Percentiles rank a stretch among this genome's conserved stretches.
Evolutionary conservation across 768 basidiomycete species (phyloP).

Genomic region (Podaxis sp.): DNA sequence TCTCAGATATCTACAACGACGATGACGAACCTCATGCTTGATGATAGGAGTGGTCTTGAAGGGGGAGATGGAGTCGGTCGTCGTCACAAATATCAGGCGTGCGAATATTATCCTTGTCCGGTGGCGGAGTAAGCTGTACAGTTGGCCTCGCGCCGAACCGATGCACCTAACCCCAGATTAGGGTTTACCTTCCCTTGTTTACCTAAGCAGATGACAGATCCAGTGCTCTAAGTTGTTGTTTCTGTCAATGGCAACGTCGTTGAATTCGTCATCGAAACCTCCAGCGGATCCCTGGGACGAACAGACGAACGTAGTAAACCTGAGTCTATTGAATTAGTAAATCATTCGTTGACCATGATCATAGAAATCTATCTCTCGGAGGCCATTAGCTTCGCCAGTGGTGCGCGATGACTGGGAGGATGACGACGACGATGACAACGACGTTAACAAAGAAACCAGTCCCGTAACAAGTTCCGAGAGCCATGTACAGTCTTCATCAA

Average conservation of each 20-base stretch:
- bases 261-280: constrained; percentile 8
- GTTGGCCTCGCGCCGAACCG: background rate
- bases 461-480: background rate
- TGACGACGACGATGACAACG: constrained; percentile 47
- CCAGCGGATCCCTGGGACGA: constrained; percentile 10
- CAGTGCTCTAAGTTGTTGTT: background rate
- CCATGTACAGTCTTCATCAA: background rate
- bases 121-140: constrained; percentile 16
- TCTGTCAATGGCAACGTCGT: constrained; percentile 8
- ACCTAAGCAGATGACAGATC: background rate
- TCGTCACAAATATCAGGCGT: background rate
- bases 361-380: constrained; percentile 13
- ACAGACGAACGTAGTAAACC: constrained; percentile 9
- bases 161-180: background rate
- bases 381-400: constrained; percentile 12
- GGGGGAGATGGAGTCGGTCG: constrained; percentile 17
- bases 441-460: constrained; percentile 15
- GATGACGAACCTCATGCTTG: constrained; percentile 28
- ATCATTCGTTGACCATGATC: background rate
- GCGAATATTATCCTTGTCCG: constrained; percentile 6
- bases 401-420: constrained; percentile 60
- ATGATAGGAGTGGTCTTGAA: constrained; percentile 24
- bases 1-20: background rate
- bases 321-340: background rate
- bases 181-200: background rate